Percentiles rank a stretch among this genome's conserved stretches.
Conservation (phyloP, 257 asterid species). For the Fraxinus anomala region DNA sequence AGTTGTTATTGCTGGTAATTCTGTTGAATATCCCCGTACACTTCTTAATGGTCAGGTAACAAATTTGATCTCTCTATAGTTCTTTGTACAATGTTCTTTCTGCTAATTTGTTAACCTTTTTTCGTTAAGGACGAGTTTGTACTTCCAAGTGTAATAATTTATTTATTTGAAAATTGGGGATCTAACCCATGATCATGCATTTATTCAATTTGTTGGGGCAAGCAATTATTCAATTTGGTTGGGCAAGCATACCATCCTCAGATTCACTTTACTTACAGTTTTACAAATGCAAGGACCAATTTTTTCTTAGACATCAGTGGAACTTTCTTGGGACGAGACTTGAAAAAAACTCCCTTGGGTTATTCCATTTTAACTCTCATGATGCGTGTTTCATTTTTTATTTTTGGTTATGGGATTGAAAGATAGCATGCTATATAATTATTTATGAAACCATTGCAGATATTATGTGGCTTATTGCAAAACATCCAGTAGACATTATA, state of each 20-base stretch:
- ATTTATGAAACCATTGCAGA: neutral
- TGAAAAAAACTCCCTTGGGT: neutral
- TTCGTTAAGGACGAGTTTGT: neutral
- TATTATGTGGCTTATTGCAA: neutral
- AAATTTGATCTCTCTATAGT: slow-evolving; percentile 15
- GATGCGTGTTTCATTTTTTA: neutral
- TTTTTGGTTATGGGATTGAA: neutral
- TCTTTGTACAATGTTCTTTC: slow-evolving; percentile 17
- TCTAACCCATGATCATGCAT: neutral
- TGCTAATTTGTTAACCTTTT: neutral
- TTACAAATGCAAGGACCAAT: neutral
- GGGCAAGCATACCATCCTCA: slow-evolving; percentile 3
- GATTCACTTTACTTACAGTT: neutral
- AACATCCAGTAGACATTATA: neutral
- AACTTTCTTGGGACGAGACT: neutral
- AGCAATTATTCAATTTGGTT: neutral
- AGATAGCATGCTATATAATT: neutral
- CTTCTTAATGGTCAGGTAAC: slow-evolving; percentile 90
- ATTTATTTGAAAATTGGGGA: slow-evolving; percentile 13
- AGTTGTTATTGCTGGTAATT: slow-evolving; percentile 89
- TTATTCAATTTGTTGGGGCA: neutral
- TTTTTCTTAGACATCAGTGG: neutral
- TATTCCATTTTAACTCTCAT: neutral
- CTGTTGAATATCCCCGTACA: slow-evolving; percentile 71
- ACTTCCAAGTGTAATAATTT: neutral